Percentiles rank a stretch among this genome's conserved stretches.
Conservation (phyloP, 2,329 filamentous ascomycete genomes). For the Scytalidium sp. region DNA sequence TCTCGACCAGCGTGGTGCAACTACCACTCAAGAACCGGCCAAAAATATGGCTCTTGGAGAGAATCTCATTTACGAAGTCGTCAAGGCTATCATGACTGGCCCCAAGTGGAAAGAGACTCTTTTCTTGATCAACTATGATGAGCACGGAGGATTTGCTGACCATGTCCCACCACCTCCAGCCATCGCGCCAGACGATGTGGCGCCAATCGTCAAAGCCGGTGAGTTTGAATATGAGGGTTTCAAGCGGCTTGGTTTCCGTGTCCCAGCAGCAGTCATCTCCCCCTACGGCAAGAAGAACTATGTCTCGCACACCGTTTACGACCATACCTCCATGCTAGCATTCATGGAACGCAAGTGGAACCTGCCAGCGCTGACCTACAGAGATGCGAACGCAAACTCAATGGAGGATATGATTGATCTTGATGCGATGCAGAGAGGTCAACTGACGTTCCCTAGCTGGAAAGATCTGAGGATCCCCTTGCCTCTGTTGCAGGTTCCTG, state of each 20-base stretch:
- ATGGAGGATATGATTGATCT: neutral
- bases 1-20: neutral
- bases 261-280: neutral
- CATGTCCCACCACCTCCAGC: neutral
- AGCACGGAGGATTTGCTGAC: neutral
- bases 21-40: neutral
- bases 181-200: neutral
- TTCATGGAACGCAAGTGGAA: neutral
- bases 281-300: neutral
- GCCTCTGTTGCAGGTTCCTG: neutral
- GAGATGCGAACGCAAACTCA: neutral
- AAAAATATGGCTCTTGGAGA: neutral
- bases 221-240: neutral
- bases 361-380: neutral
- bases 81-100: neutral
- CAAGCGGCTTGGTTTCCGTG: neutral
- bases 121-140: neutral
- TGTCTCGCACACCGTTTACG: neutral
- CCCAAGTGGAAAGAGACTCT: neutral
- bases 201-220: neutral
- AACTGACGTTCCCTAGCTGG: neutral
- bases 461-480: neutral
- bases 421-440: neutral
- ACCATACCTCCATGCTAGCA: neutral
- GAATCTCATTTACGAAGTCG: neutral